Percentiles rank a stretch among this genome's conserved stretches.
These are phyloP conservation scores for Cryphonectria nitschkei DNA, from an alignment of 2,329 filamentous ascomycete species.

Conservation along the genomic window DNA sequence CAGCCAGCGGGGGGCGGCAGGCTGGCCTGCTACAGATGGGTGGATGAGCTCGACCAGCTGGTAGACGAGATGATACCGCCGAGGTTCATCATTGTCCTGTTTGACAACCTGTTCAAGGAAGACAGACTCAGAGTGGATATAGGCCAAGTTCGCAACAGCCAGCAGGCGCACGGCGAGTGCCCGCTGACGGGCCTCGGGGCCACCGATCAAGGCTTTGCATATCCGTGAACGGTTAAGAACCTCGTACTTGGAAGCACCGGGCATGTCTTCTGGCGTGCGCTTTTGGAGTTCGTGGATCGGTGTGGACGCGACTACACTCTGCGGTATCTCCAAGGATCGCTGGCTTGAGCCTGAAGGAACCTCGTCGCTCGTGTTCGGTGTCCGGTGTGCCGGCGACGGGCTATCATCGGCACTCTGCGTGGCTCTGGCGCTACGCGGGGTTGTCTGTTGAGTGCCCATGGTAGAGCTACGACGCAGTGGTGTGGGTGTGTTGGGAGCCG, in stretches of 20 bases:
- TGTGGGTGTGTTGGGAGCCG: conserved; percentile 71
- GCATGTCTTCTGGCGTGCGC: conserved; percentile 65
- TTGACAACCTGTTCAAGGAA: conserved; percentile 86
- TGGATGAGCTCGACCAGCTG: conserved; percentile 92
- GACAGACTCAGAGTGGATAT: conserved; percentile 80
- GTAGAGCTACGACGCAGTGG: conserved; percentile 73
- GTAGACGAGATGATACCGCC: conserved; percentile 85
- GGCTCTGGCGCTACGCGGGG: conserved; percentile 44
- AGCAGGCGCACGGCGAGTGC: conserved; percentile 81
- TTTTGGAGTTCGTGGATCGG: conserved; percentile 61
- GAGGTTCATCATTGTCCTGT: conserved; percentile 86
- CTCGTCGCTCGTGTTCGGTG: conserved; percentile 46
- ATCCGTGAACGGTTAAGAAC: conserved; percentile 80
- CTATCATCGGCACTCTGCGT: conserved; percentile 43
- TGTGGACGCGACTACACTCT: conserved; percentile 54
- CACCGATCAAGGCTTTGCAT: conserved; percentile 76
- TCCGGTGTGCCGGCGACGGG: conserved; percentile 54
- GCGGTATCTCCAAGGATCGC: conserved; percentile 67
- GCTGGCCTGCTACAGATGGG: conserved; percentile 71
- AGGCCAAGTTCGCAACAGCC: conserved; percentile 87
- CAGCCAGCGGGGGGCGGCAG: conserved; percentile 71
- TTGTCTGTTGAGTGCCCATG: conserved; percentile 47
- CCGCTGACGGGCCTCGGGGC: conserved; percentile 69
- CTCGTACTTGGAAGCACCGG: conserved; percentile 77
- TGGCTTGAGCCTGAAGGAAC: conserved; percentile 49